A percentile compares a stretch with the other conserved stretches of the same genome.
Evolutionary conservation across 225 moss, liverwort and hornwort genomes (phyloP).

Genomic region (Thuidium tamariscinum): DNA sequence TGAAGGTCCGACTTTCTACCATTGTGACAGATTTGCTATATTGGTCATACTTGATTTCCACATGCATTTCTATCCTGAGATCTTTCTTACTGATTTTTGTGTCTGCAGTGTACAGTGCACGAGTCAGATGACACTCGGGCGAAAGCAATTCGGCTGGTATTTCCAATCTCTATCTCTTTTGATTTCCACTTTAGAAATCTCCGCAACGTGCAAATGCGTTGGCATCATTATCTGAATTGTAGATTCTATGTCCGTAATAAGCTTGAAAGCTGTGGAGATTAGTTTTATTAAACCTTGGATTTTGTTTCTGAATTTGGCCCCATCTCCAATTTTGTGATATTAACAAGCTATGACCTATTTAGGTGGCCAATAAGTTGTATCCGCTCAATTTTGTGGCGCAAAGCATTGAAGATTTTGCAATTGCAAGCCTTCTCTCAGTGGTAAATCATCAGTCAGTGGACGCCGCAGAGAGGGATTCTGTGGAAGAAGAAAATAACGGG

Average conservation of each 20-base stretch:
- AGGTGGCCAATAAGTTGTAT: constrained; percentile 98
- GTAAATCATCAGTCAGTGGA: constrained; percentile 40
- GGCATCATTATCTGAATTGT: background rate
- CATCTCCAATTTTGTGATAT: background rate
- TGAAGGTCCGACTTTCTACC: constrained; percentile 42
- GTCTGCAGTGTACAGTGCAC: constrained; percentile 96
- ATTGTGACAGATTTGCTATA: background rate
- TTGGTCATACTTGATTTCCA: background rate
- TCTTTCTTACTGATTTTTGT: constrained; percentile 14
- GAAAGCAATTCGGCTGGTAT: constrained; percentile 94
- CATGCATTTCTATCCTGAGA: background rate
- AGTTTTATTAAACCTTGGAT: background rate
- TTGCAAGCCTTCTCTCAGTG: constrained; percentile 79
- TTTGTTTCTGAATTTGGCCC: background rate
- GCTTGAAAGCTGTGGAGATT: background rate
- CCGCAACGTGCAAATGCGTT: background rate
- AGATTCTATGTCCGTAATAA: background rate
- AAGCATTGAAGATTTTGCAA: constrained; percentile 76
- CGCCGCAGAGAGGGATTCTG: constrained; percentile 30
- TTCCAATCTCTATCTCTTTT: background rate
- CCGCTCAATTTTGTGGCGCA: constrained; percentile 71
- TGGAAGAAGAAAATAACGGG: constrained; percentile 55
- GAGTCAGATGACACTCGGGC: constrained; percentile 89
- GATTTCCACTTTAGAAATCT: background rate
- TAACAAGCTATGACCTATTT: background rate